Evolutionary conservation across 225 moss, liverwort and hornwort species (phyloP).

Genomic region (Neckera pumila): DNA sequence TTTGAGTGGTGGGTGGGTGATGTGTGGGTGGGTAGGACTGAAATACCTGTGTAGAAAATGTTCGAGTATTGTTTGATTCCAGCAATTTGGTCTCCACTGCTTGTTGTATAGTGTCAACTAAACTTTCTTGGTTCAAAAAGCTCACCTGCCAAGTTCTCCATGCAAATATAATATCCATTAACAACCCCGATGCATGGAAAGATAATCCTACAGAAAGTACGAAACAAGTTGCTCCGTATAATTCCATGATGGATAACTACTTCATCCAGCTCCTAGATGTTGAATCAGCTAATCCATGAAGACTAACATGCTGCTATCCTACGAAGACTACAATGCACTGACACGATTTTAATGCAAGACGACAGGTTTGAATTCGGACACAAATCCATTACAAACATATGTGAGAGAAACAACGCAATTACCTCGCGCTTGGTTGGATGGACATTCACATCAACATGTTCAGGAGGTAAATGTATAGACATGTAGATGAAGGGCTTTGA

Average conservation of each 20-base stretch:
- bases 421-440: constrained; percentile 98
- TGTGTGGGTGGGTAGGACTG: neutral
- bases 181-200: neutral
- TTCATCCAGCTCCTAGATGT: neutral
- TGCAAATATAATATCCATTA: neutral
- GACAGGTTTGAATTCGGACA: neutral
- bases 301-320: neutral
- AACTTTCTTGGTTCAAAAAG: constrained; percentile 83
- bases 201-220: neutral
- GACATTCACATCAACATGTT: constrained; percentile 95
- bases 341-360: neutral
- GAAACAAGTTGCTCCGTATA: neutral
- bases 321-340: neutral
- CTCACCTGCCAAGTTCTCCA: constrained; percentile 54
- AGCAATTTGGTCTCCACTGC: constrained; percentile 75
- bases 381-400: neutral
- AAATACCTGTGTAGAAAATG: constrained; percentile 74
- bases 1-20: neutral
- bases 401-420: neutral
- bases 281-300: neutral
- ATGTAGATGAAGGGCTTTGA: constrained; percentile 90
- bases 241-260: neutral
- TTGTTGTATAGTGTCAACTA: constrained; percentile 85
- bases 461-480: constrained; percentile 63
- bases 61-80: constrained; percentile 81